These are phyloP conservation scores for Chlorella variabilis DNA, from an alignment of 163 green algal species.

Conservation along the genomic window DNA sequence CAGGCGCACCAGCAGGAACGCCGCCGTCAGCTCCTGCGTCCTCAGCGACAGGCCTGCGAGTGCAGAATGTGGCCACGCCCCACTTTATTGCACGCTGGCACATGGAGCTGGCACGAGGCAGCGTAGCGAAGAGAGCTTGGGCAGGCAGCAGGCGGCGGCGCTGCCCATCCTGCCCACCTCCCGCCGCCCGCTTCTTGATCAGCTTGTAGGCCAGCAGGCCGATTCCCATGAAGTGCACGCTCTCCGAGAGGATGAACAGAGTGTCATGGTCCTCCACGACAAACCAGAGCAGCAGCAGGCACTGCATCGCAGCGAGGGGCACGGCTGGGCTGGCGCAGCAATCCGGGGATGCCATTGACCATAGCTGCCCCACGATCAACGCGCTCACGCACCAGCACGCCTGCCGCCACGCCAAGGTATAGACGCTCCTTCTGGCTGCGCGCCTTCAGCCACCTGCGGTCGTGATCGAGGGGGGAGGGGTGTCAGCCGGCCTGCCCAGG, in stretches of 20 bases:
- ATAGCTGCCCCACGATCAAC: neutral
- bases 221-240: constrained; percentile 95
- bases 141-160: too few relatives aligned
- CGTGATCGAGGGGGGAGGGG: neutral
- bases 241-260: constrained; percentile 95
- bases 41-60: constrained; percentile 89
- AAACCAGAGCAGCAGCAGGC: constrained; percentile 84
- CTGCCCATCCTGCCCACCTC: too few relatives aligned
- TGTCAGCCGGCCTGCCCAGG: neutral
- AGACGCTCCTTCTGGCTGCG: constrained; percentile 73
- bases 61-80: too few relatives aligned
- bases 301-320: constrained; percentile 51
- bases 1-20: constrained; percentile 91
- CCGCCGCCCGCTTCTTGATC: constrained; percentile 31
- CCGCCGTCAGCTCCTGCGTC: constrained; percentile 91
- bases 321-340: neutral
- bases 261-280: constrained; percentile 97
- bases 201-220: constrained; percentile 46
- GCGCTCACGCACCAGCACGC: constrained; percentile 74
- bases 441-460: constrained; percentile 77
- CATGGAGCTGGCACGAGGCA: too few relatives aligned
- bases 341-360: too few relatives aligned
- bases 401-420: constrained; percentile 59
- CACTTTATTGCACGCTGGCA: too few relatives aligned
- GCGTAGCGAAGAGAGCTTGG: too few relatives aligned